Base-by-base conservation (phyloP, 768 basidiomycete genomes). In the Mrakia gelida region DNA sequence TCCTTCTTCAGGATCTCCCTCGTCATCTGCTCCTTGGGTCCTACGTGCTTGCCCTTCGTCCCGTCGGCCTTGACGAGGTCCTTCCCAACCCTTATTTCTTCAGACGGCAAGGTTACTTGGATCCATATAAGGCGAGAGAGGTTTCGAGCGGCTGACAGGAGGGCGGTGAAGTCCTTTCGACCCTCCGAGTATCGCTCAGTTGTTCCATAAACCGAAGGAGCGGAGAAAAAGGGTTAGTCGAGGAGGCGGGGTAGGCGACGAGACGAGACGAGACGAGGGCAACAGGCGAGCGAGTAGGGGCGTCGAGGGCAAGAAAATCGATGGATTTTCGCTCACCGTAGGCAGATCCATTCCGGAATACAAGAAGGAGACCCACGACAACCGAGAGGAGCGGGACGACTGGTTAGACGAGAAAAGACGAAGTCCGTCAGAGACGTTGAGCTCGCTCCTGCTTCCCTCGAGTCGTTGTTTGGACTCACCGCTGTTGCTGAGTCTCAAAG, bases 331-430 rank as follows among this genome's bases (percentile, higher is more conserved):
- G 34, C 75, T 45, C 75, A 34, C 59, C 77, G 34, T 80, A 81
- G 0, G 81, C 81, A 3, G 73, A 75, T 5, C 77, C 71, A 34
- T 82, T 82, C 54, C 93, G 88, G 83, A 94, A 94, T 3, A 94
- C 94, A 49, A 96, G 87, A 75, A 96, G 90, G 77, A 97, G 87
- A 80, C 94, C 95, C 73, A 95, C 94, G 80, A 96, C 95, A 18
- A 97, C 92, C 16, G 93, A 92, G 45, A 96, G 87, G 73, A 97
- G 85, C 1, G 95, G 95, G 2, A 95, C 89, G 59, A 80, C 68
- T 38, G 63, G 1, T 21, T 52, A 62, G 52, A 65, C 9, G 30
- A 32, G 28, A 8, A 52, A 15, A 15, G 2, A 18, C 18, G 52
- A 56, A 18, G 43, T 38, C 7, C 7, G 15, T 18, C 21, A 49